Percentiles rank a stretch among this genome's conserved stretches.
These are phyloP conservation scores for Diplogelasinospora grovesii DNA, from an alignment of 495 filamentous ascomycete genomes.

Conservation along the genomic window DNA sequence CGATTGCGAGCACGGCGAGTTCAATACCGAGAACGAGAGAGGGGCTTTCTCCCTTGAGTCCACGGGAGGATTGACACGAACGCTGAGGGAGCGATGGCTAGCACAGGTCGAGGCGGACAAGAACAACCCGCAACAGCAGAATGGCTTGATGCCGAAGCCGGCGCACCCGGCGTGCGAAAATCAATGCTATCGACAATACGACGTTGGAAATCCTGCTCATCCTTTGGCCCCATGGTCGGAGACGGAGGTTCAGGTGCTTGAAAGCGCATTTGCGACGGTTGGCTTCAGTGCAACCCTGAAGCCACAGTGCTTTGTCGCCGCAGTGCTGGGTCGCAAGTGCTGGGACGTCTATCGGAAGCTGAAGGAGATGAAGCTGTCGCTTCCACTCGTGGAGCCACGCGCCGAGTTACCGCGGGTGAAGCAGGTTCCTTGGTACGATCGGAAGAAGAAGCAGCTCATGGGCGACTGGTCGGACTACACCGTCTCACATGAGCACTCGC, in stretches of 20 bases:
- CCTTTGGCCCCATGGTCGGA: conserved; percentile 29
- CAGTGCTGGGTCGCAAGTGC: conserved; percentile 39
- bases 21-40: conserved; percentile 38
- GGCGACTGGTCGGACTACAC: conserved; percentile 44
- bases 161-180: conserved; percentile 30
- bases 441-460: conserved; percentile 38
- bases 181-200: conserved; percentile 33
- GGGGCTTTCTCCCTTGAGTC: conserved; percentile 36
- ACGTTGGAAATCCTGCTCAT: conserved; percentile 19
- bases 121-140: conserved; percentile 5
- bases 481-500: conserved; percentile 37
- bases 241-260: conserved; percentile 33
- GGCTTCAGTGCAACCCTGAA: conserved; percentile 27
- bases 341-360: conserved; percentile 45
- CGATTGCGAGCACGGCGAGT: conserved; percentile 45
- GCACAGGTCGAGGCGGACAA: conserved; percentile 19
- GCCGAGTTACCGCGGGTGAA: conserved; percentile 25
- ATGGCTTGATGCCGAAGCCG: conserved; percentile 3
- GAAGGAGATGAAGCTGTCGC: conserved; percentile 27
- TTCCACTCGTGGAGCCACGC: conserved; percentile 20
- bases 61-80: conserved; percentile 16
- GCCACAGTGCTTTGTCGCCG: conserved; percentile 35
- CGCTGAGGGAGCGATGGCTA: conserved; percentile 19
- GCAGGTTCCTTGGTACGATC: conserved; percentile 39
- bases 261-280: conserved; percentile 29